A percentile compares a stretch with the other conserved stretches of the same genome.
Conservation (phyloP, 108 stramenopile genomes). For the Parmales sp. region DNA sequence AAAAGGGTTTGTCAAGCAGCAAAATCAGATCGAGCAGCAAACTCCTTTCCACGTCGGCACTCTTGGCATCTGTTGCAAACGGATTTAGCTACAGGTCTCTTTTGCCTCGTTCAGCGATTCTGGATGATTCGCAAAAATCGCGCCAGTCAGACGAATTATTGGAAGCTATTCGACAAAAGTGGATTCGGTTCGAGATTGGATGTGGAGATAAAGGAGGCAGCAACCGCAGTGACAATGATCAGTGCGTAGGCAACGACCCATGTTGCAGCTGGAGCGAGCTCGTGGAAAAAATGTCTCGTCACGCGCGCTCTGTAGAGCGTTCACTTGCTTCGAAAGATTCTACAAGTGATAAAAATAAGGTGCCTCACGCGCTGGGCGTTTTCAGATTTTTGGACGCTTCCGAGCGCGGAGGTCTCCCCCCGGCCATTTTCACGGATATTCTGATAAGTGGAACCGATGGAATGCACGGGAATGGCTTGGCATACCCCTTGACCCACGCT, state of each 20-base stretch:
- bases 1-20: no score
- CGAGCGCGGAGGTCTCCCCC: neutral
- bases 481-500: neutral
- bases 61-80: neutral
- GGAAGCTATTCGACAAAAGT: constrained; percentile 5
- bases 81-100: constrained; percentile 8
- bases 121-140: neutral
- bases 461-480: neutral
- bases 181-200: constrained; percentile 7
- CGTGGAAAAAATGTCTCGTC: neutral
- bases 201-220: neutral
- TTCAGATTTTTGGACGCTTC: neutral
- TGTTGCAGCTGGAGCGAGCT: constrained; percentile 8
- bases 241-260: no score
- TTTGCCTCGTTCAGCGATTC: neutral
- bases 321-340: no score
- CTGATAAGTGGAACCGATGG: neutral
- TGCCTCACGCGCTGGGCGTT: neutral
- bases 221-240: no score
- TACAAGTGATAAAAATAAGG: neutral
- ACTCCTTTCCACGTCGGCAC: neutral
- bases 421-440: neutral
- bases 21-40: neutral
- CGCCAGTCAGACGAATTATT: neutral
- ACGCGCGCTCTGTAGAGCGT: neutral